These are phyloP conservation scores for Chenopodium suecicum DNA, from an alignment of 148 eudicot species.

Conservation along the genomic window DNA sequence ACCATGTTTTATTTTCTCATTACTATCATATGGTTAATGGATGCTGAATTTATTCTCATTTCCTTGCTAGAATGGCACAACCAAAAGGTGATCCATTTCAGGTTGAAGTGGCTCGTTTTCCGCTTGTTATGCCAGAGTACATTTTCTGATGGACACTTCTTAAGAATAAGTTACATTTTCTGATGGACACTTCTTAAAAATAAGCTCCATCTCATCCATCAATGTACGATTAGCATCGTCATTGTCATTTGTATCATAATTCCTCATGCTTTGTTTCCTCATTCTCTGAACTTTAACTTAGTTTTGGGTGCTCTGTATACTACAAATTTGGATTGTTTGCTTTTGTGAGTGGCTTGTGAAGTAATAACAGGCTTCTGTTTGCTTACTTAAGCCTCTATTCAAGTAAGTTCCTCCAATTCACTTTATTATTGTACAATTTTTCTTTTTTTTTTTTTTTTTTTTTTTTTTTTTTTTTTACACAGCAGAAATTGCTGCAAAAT, in stretches of 20 bases:
- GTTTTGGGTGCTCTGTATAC: not conserved
- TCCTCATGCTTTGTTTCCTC: not conserved
- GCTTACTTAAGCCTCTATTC: not conserved
- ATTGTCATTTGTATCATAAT: not conserved
- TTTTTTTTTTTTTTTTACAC: not conserved
- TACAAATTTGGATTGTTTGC: not conserved
- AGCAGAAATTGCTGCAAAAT: not conserved
- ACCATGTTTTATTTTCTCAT: not conserved
- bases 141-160: conserved; percentile 47
- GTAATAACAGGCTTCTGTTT: not conserved
- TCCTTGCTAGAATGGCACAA: conserved; percentile 43
- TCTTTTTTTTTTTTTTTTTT: not conserved
- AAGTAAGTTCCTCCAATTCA: not conserved
- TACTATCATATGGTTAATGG: not conserved
- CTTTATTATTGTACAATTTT: not conserved
- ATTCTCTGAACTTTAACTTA: not conserved
- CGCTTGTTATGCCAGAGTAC: conserved; percentile 65
- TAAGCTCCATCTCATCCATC: not conserved
- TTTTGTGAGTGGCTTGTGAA: not conserved
- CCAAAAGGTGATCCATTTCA: conserved; percentile 55
- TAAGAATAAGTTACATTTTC: conserved; percentile 46
- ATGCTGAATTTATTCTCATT: not conserved
- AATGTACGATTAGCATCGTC: not conserved
- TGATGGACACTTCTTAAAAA: conserved; percentile 18
- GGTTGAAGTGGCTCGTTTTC: conserved; percentile 60